These are phyloP conservation scores for Coemansia asiatica DNA, from an alignment of 192 early-diverging fungal genomes.

Conservation along the genomic window DNA sequence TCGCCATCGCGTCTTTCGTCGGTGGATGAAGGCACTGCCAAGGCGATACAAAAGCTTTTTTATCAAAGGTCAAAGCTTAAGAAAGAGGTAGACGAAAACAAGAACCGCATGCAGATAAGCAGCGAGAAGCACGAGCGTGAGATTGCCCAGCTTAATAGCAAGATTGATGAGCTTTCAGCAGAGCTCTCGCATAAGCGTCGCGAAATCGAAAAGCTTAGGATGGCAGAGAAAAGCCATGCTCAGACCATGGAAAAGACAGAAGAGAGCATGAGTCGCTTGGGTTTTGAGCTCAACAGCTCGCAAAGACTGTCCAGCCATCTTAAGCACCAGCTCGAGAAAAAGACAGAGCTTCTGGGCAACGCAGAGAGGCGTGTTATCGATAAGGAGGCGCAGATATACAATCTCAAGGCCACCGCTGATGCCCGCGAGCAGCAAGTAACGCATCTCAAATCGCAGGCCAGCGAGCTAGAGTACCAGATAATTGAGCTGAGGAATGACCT, in stretches of 20 bases:
- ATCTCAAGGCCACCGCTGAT: conserved; percentile 23
- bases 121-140: conserved; percentile 38
- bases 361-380: conserved; percentile 27
- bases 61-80: conserved; percentile 37
- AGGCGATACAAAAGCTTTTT: conserved; percentile 23
- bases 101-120: conserved; percentile 30
- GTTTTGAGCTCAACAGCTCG: conserved; percentile 31
- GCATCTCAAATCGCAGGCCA: conserved; percentile 24
- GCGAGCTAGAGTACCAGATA: conserved; percentile 26
- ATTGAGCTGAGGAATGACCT: conserved; percentile 39
- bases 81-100: conserved; percentile 21
- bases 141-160: conserved; percentile 22
- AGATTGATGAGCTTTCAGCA: conserved; percentile 41
- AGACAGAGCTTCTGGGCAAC: conserved; percentile 15
- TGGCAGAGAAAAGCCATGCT: conserved; percentile 14
- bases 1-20: conserved; percentile 29
- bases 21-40: conserved; percentile 13
- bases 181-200: conserved; percentile 50
- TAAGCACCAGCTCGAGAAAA: conserved; percentile 16
- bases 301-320: conserved; percentile 27
- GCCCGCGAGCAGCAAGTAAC: conserved; percentile 36
- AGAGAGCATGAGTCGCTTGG: conserved; percentile 34
- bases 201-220: conserved; percentile 47
- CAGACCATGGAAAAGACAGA: conserved; percentile 36
- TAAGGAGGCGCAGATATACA: conserved; percentile 22